Conservation (phyloP, 306 rosid species). For the cucumber (Cucumis sativus) region Cucumber_9930_V3 NC_026656.2:4950501-4951000, state of each 20-base stretch:
- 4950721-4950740: constrained; percentile 95
- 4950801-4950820: constrained; percentile 76
- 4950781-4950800: constrained; percentile 72
- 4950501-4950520: constrained; percentile 94
- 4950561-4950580: constrained; percentile 58
- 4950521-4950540: constrained; percentile 92
- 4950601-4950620: constrained; percentile 70
- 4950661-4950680: constrained; percentile 51
- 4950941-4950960: constrained; percentile 54
- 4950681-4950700: constrained; percentile 52
- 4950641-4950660: constrained; percentile 85
- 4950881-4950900: constrained; percentile 56
- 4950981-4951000: constrained; percentile 78
- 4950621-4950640: constrained; percentile 83
- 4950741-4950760: constrained; percentile 80
- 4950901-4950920: constrained; percentile 83
- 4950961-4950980: constrained; percentile 83
- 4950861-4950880: constrained; percentile 50
- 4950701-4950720: constrained; percentile 67
- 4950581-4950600: constrained; percentile 41
- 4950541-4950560: constrained; percentile 67
- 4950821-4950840: constrained; percentile 74
- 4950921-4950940: constrained; percentile 75
- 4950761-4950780: constrained; percentile 75
- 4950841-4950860: constrained; percentile 62